A percentile compares a stretch with the other conserved stretches of the same genome.
Evolutionary conservation across 495 filamentous ascomycete species (phyloP).

Genomic region (Hypoxylon cercidicola): DNA sequence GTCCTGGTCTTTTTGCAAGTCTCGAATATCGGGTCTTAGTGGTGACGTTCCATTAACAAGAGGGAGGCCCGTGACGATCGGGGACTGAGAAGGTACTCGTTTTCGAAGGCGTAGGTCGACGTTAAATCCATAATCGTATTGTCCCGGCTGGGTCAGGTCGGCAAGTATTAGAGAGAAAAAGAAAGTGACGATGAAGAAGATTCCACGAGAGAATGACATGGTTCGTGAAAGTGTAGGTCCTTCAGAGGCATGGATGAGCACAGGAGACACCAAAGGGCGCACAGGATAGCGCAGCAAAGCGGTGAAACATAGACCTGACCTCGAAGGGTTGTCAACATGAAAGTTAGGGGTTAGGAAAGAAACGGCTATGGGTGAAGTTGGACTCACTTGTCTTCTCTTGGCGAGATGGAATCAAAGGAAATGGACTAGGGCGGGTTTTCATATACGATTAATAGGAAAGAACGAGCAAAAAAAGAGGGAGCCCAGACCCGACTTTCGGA

Average conservation of each 20-base stretch:
- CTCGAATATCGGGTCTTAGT: conserved; percentile 61
- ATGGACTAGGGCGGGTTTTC: conserved; percentile 5
- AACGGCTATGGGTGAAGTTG: conserved; percentile 1
- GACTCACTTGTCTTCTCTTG: conserved; percentile 11
- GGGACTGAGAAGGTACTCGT: conserved; percentile 40
- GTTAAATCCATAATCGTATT: conserved; percentile 58
- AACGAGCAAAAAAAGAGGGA: conserved; percentile 2
- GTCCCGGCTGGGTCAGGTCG: conserved; percentile 20
- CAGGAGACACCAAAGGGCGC: conserved; percentile 16
- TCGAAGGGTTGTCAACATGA: conserved; percentile 2
- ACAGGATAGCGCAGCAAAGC: conserved; percentile 21
- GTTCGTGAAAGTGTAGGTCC: background rate
- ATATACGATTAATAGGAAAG: conserved; percentile 5
- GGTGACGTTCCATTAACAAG: conserved; percentile 42
- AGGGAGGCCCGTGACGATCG: conserved; percentile 39
- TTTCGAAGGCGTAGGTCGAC: conserved; percentile 38
- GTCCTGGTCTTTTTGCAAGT: conserved; percentile 65
- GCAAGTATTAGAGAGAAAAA: conserved; percentile 25
- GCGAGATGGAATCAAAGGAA: conserved; percentile 8
- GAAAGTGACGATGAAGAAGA: conserved; percentile 16
- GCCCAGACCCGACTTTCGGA: background rate
- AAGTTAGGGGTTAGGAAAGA: conserved; percentile 1
- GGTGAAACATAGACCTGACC: conserved; percentile 23
- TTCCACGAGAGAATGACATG: conserved; percentile 26
- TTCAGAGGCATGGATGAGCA: conserved; percentile 10